Conservation (phyloP, 257 asterid species). For the Solanum ossicruentum region DNA sequence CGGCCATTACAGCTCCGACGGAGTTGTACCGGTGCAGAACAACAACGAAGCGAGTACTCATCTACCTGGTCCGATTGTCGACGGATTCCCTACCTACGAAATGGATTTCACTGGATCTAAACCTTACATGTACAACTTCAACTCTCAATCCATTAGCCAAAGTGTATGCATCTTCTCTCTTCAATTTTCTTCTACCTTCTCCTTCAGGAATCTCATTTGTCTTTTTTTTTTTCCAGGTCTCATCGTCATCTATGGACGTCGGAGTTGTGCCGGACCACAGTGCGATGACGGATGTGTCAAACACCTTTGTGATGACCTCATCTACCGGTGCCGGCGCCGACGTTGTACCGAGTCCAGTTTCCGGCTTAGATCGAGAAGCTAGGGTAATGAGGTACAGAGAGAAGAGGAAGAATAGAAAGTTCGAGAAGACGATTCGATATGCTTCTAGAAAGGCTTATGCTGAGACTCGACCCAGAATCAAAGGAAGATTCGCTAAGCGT, state of each 20-base stretch:
- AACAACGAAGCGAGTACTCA: constrained; percentile 26
- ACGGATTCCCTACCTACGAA: constrained; percentile 63
- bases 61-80: constrained; percentile 49
- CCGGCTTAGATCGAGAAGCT: constrained; percentile 7
- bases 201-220: background rate
- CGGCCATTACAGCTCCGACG: constrained; percentile 31
- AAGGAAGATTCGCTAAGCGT: constrained; percentile 70
- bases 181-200: background rate
- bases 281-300: constrained; percentile 2
- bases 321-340: constrained; percentile 10
- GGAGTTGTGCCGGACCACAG: constrained; percentile 13
- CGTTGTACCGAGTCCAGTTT: constrained; percentile 7
- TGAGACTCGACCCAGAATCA: constrained; percentile 71
- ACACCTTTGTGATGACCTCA: background rate
- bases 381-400: constrained; percentile 58
- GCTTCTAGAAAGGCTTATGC: constrained; percentile 86
- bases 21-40: constrained; percentile 62
- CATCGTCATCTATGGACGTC: constrained; percentile 12
- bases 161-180: constrained; percentile 35
- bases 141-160: constrained; percentile 69
- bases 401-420: constrained; percentile 26
- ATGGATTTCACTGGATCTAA: constrained; percentile 43
- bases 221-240: background rate
- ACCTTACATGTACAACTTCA: constrained; percentile 68
- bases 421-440: constrained; percentile 57